Percentiles rank a stretch among this genome's conserved stretches.
Evolutionary conservation across 192 early-diverging fungal species (phyloP).

Genomic region (Coemansia sp.): DNA sequence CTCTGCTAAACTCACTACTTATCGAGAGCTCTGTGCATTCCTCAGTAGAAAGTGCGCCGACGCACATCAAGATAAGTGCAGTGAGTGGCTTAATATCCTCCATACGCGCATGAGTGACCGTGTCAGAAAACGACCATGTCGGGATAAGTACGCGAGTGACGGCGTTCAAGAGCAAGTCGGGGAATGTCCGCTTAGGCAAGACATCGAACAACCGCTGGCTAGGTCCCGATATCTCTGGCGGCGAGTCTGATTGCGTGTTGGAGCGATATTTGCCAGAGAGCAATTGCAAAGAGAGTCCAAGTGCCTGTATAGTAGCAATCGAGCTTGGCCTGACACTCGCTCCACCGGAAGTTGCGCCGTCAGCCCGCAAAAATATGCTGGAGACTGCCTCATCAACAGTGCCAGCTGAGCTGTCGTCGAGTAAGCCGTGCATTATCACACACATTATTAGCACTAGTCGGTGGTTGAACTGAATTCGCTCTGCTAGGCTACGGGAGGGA

Average conservation of each 20-base stretch:
- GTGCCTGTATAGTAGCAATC: constrained; percentile 14
- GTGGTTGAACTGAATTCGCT: neutral
- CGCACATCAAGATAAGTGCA: constrained; percentile 27
- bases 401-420: neutral
- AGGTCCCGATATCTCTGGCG: neutral
- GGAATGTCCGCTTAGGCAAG: constrained; percentile 16
- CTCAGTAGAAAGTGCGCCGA: constrained; percentile 8
- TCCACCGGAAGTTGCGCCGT: neutral
- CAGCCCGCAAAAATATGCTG: constrained; percentile 10
- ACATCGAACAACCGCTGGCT: neutral
- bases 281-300: constrained; percentile 35
- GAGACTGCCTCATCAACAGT: constrained; percentile 16
- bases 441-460: constrained; percentile 3
- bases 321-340: neutral
- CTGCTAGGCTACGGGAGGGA: neutral
- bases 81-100: constrained; percentile 19
- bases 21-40: constrained; percentile 21
- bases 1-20: constrained; percentile 30
- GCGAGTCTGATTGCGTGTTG: neutral
- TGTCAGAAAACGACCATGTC: constrained; percentile 26
- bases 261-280: constrained; percentile 19
- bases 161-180: constrained; percentile 8
- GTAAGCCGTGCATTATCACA: neutral
- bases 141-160: constrained; percentile 27
- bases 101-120: constrained; percentile 13